Conservation (phyloP, 1,139 yeast species). For the Saccharomycopsis crataegensis region DNA sequence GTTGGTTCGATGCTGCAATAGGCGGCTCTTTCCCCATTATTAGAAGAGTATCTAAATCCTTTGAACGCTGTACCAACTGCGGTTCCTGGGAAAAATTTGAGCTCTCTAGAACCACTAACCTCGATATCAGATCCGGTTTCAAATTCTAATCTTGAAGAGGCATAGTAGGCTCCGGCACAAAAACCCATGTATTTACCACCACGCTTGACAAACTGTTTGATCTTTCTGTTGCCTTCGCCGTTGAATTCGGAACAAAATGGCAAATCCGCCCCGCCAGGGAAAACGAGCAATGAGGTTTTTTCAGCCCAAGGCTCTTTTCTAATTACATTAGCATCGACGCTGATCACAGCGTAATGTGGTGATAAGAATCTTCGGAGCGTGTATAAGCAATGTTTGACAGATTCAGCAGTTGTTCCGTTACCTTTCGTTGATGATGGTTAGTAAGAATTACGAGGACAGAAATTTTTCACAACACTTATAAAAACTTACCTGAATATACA, state of each 20-base stretch:
- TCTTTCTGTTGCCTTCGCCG: slow-evolving; percentile 58
- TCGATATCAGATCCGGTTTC: slow-evolving; percentile 69
- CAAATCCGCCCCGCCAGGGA: slow-evolving; percentile 96
- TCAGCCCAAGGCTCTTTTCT: slow-evolving; percentile 81
- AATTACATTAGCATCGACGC: slow-evolving; percentile 57
- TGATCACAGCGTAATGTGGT: slow-evolving; percentile 80
- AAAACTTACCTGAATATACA: neutral
- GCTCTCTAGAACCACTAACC: slow-evolving; percentile 78
- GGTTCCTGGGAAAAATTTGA: slow-evolving; percentile 73
- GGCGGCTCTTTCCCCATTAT: slow-evolving; percentile 65
- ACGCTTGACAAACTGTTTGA: slow-evolving; percentile 55
- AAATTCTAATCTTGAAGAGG: slow-evolving; percentile 70
- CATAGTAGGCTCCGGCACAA: slow-evolving; percentile 96
- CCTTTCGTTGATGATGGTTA: slow-evolving; percentile 30
- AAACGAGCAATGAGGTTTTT: slow-evolving; percentile 69
- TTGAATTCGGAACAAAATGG: slow-evolving; percentile 69
- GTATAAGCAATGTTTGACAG: slow-evolving; percentile 77
- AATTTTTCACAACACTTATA: neutral
- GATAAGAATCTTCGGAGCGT: slow-evolving; percentile 69
- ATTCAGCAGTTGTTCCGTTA: slow-evolving; percentile 81
- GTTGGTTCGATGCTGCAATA: slow-evolving; percentile 33
- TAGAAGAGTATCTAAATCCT: slow-evolving; percentile 76
- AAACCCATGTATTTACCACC: slow-evolving; percentile 86
- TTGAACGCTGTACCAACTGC: slow-evolving; percentile 74
- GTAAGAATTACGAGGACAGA: too few species aligned